Conservation (phyloP, 257 asterid species). For the Orobanche coerulescens region DNA sequence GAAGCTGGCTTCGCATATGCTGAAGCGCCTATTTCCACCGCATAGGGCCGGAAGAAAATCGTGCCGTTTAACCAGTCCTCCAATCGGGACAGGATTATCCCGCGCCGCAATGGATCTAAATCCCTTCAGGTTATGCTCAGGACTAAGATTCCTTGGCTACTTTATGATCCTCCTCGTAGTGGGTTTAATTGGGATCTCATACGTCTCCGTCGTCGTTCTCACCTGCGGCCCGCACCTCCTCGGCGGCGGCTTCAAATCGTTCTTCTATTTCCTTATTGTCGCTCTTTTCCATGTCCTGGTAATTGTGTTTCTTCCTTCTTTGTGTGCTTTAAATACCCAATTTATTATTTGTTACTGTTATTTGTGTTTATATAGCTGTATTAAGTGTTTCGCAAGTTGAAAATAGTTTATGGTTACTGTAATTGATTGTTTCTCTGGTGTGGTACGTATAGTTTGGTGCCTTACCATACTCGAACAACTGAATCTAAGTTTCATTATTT, state of each 20-base stretch:
- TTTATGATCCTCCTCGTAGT: slow-evolving; percentile 54
- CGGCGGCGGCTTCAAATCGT: slow-evolving; percentile 38
- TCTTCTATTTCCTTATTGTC: slow-evolving; percentile 38
- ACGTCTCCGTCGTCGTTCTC: slow-evolving; percentile 58
- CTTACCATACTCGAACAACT: not conserved
- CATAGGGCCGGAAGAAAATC: slow-evolving; percentile 29
- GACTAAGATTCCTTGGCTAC: slow-evolving; percentile 70
- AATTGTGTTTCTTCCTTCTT: not conserved
- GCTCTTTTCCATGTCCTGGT: slow-evolving; percentile 67
- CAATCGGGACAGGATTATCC: slow-evolving; percentile 14
- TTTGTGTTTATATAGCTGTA: too few relatives aligned
- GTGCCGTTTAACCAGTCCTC: slow-evolving; percentile 9
- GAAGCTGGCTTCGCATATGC: slow-evolving; percentile 24
- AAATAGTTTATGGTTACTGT: not conserved
- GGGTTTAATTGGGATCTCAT: slow-evolving; percentile 50
- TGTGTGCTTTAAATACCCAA: not conserved
- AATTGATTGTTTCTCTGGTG: not conserved
- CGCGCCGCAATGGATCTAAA: slow-evolving; percentile 46
- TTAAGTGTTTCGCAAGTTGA: not conserved
- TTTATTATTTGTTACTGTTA: not conserved
- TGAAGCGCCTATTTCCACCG: slow-evolving; percentile 31
- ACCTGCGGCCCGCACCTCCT: slow-evolving; percentile 66
- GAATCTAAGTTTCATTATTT: not conserved
- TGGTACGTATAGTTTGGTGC: not conserved
- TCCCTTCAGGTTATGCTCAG: slow-evolving; percentile 62